These are phyloP conservation scores for Microcyclospora pomicola DNA, from an alignment of 2,329 filamentous ascomycete genomes.

Conservation along the genomic window DNA sequence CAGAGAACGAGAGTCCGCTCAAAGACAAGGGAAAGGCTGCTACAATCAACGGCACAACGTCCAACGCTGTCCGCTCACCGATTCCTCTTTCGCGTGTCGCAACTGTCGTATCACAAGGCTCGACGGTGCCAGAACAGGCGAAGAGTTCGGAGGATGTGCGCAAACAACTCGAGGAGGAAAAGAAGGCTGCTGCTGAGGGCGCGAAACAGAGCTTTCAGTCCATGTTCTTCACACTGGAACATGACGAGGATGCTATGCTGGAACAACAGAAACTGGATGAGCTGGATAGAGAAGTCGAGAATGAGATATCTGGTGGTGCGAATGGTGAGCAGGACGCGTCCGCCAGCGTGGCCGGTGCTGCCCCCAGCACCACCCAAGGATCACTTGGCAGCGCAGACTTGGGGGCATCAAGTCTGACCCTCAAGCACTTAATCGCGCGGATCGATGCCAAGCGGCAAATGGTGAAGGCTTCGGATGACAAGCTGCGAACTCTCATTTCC, in stretches of 20 bases:
- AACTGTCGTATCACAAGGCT: slow-evolving; percentile 31
- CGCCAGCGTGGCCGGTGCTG: slow-evolving; percentile 33
- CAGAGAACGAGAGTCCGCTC: slow-evolving; percentile 34
- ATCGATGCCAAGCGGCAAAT: slow-evolving; percentile 87
- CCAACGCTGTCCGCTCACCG: slow-evolving; percentile 57
- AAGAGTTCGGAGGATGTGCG: slow-evolving; percentile 77
- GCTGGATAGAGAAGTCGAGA: slow-evolving; percentile 88
- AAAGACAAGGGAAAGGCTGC: slow-evolving; percentile 40
- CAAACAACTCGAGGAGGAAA: slow-evolving; percentile 83
- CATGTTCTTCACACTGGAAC: slow-evolving; percentile 88
- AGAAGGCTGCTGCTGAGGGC: slow-evolving; percentile 77
- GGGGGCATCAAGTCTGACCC: slow-evolving; percentile 83
- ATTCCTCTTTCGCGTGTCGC: slow-evolving; percentile 49
- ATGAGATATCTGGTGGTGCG: slow-evolving; percentile 66
- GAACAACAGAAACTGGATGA: slow-evolving; percentile 96
- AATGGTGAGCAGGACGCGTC: slow-evolving; percentile 37
- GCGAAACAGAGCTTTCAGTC: slow-evolving; percentile 86
- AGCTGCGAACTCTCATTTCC: slow-evolving; percentile 83
- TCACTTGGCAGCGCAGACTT: slow-evolving; percentile 88
- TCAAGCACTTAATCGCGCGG: slow-evolving; percentile 91
- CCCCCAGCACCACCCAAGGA: slow-evolving; percentile 57
- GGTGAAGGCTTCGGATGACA: slow-evolving; percentile 83
- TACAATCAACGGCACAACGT: slow-evolving; percentile 42
- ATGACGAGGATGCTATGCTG: slow-evolving; percentile 89
- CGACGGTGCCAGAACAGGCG: slow-evolving; percentile 31